Evolutionary conservation across 2,329 filamentous ascomycete species (phyloP), one percentile per base, ranked within the genome.

Genomic region (Arthrocladium fulminans): DNA sequence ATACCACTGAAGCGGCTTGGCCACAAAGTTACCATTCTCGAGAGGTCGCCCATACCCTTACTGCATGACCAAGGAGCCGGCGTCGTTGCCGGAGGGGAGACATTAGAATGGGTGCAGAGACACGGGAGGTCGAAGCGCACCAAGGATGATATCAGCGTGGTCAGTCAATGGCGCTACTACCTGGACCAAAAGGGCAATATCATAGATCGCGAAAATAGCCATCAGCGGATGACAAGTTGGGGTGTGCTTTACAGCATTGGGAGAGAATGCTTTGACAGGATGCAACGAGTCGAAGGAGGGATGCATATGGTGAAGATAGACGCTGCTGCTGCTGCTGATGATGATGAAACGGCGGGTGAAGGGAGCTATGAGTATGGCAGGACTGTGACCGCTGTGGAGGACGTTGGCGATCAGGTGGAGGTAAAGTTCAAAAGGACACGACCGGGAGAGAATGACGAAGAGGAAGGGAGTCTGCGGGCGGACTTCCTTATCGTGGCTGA

Each of bases 171-270:
- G 19, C 45, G 51, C 17, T 35, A 24, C 25, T 55, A 50, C 32
- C 47, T 56, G 4, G 47, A 56, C 44, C 42, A 39, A 13, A 22
- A 44, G 15, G 54, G 54, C 13, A 41, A 52, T 15, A 19, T 51
- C 9, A 47, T 51, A n/a, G 47, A 54, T 9, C 41, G 29, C 22
- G 49, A 49, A 34, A 50, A 48, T 6, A 61, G 62, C 50, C 51
- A 57, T 25, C 71, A 73, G 56, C 61, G 63, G 48, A 73, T 73
- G 72, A 73, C 68, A 2, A 71, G 67, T 47, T 74, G 72, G 71
- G 70, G 73, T 47, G 48, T 73, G 29, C 59, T 69, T 7, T 73
- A 73, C 52, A 61, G 69, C 44, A 51, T 73, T 5, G 61, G 73
- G 51, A 63, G 71, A 24, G 69, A 69, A 49, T 68, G 70, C 45